Percentiles rank a stretch among this genome's conserved stretches.
These are phyloP conservation scores for Xylaria sp. DNA, from an alignment of 2,329 filamentous ascomycete species.

Conservation along the genomic window DNA sequence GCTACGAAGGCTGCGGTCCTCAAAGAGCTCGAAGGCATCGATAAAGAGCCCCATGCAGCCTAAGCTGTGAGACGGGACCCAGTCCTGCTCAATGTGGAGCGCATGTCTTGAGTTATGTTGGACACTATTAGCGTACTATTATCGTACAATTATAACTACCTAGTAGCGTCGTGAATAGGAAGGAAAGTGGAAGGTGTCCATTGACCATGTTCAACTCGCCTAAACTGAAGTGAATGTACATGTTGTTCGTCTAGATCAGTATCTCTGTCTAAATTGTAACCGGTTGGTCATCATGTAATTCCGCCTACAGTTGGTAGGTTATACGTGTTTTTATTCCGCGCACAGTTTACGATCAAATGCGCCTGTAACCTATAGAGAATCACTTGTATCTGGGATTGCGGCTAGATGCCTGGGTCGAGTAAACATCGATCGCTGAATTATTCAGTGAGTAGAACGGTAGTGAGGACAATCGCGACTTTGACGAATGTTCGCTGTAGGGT, in stretches of 20 bases:
- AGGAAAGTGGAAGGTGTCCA: not conserved
- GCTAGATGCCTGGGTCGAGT: too few species aligned
- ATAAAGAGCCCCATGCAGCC: conserved; percentile 49
- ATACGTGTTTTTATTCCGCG: too few species aligned
- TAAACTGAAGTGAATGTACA: not conserved
- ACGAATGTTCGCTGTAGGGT: too few species aligned
- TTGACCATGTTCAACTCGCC: not conserved
- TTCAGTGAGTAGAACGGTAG: too few species aligned
- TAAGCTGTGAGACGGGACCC: not conserved
- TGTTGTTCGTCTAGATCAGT: not conserved
- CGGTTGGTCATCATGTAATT: not conserved
- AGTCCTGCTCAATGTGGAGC: conserved; percentile 1
- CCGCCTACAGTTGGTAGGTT: too few species aligned
- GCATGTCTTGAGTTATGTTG: conserved; percentile 23
- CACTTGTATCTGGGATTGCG: too few species aligned
- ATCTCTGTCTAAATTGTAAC: not conserved
- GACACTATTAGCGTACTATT: conserved; percentile 24
- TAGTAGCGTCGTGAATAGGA: conserved; percentile 6
- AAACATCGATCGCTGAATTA: too few species aligned
- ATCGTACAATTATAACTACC: conserved; percentile 4
- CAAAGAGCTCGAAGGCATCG: conserved; percentile 79
- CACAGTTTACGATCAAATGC: too few species aligned
- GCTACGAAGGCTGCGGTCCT: conserved; percentile 85
- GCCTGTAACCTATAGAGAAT: too few species aligned
- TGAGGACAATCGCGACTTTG: too few species aligned